Conservation (phyloP, 345 rosid species). For the Cardamine occulta region DNA sequence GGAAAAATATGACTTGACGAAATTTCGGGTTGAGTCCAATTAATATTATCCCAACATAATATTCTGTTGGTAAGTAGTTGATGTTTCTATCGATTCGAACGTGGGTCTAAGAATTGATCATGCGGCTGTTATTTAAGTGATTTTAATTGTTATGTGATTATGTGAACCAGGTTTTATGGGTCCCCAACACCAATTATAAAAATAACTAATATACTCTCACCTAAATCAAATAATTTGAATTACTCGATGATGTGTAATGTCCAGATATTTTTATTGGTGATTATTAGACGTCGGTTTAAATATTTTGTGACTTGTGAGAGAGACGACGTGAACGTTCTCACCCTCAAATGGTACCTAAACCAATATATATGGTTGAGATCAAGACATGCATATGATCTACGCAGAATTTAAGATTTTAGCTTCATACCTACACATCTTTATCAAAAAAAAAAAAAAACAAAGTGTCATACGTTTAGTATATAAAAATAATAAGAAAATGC, state of each 20-base stretch:
- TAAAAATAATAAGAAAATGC: too few relatives aligned
- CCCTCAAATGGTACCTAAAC: slow-evolving; percentile 8
- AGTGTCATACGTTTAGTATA: too few relatives aligned
- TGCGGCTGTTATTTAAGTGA: slow-evolving; percentile 31
- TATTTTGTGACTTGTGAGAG: slow-evolving; percentile 36
- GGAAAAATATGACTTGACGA: slow-evolving; percentile 25
- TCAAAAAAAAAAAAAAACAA: too few relatives aligned
- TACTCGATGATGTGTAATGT: slow-evolving; percentile 16
- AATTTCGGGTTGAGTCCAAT: slow-evolving; percentile 27
- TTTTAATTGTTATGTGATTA: background rate
- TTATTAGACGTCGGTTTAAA: slow-evolving; percentile 19
- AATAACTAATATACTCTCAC: slow-evolving; percentile 16
- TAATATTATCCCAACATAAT: slow-evolving; percentile 32
- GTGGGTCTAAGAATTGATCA: slow-evolving; percentile 42
- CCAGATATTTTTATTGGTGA: slow-evolving; percentile 21
- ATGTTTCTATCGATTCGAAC: slow-evolving; percentile 25
- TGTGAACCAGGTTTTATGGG: slow-evolving; percentile 25
- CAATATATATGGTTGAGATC: slow-evolving; percentile 39
- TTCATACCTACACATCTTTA: slow-evolving; percentile 26
- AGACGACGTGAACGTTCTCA: slow-evolving; percentile 35
- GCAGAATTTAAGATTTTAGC: slow-evolving; percentile 33
- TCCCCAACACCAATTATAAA: slow-evolving; percentile 20
- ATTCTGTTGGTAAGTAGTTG: slow-evolving; percentile 39
- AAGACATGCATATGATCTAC: slow-evolving; percentile 38
- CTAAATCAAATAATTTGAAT: slow-evolving; percentile 28